Base-by-base conservation (phyloP, 1,284 basidiomycete genomes). In the Microbotryum lychnidis-dioicae region DNA sequence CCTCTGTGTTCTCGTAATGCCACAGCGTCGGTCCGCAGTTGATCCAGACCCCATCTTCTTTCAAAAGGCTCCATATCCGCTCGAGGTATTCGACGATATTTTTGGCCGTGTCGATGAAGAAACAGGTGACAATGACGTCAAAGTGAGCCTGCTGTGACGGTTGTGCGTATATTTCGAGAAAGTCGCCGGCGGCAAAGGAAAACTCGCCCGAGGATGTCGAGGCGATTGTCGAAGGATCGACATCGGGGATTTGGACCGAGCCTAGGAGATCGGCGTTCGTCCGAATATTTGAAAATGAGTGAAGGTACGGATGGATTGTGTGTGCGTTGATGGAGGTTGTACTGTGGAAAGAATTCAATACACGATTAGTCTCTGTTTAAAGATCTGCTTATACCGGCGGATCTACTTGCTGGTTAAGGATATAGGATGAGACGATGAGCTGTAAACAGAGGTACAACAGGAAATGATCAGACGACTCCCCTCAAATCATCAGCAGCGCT, bases 31-130 rank as follows among this genome's bases (percentile, higher is more conserved):
- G 96, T 1, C 94, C 89, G 8, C 92, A 77, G 73, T 96, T 97
- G 70, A 94, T 87, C 91, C 91, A 94, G 8, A 91, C 81, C 2
- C 91, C 92, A 29, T 86, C 88, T 0, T 86, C 85, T 3, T 84
- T 83, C 12, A 96, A 80, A 33, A 92, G 83, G 4, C 79, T 79
- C 73, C 91, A 84, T 53, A 96, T 87, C 58, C 87, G 84, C 44
- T 86, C 82, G 20, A 96, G 80, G 71, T 93, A 96, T 68, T 88
- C 87, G n/a, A 93, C 82, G 46, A 96, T 83, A 72, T 93, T 93
- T 70, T 91, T 88, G 0, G 91, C 89, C 7, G 93, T 97, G 73
- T 98, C 94, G 67, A 98, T 87, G 78, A 98, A 98, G 81, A 97
- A 98, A 75, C 91, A 97, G 0, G 94, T 98, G 64, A 96, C 76